Conservation (phyloP, 2,329 filamentous ascomycete genomes). For the Fusarium vanettenii region DNA sequence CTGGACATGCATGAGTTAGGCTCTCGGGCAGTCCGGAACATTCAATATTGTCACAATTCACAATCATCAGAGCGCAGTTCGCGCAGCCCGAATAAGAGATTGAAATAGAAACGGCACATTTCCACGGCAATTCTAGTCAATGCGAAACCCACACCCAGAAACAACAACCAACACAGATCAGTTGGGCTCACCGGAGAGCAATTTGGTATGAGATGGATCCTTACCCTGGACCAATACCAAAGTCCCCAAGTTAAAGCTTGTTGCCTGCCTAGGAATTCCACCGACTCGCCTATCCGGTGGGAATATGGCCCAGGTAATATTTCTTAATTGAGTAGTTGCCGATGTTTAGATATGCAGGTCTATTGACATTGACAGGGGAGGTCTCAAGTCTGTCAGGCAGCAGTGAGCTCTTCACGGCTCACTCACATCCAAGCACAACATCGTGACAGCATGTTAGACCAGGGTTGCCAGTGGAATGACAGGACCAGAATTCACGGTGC, state of each 20-base stretch:
- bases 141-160: neutral
- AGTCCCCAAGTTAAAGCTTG: neutral
- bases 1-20: neutral
- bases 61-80: neutral
- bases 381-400: neutral
- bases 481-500: neutral
- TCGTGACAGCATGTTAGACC: neutral
- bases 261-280: neutral
- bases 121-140: neutral
- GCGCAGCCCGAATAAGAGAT: neutral
- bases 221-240: neutral
- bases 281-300: neutral
- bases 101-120: neutral
- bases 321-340: neutral
- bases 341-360: neutral
- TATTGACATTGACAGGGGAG: neutral
- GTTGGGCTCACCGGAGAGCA: neutral
- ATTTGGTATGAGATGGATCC: neutral
- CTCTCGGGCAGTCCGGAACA: neutral
- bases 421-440: neutral
- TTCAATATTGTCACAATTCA: neutral
- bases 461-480: neutral
- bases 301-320: neutral
- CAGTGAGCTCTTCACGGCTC: neutral
- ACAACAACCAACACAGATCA: neutral